Evolutionary conservation across 306 rosid species (phyloP).

Genomic region (Pterocarpus santalinus): DNA sequence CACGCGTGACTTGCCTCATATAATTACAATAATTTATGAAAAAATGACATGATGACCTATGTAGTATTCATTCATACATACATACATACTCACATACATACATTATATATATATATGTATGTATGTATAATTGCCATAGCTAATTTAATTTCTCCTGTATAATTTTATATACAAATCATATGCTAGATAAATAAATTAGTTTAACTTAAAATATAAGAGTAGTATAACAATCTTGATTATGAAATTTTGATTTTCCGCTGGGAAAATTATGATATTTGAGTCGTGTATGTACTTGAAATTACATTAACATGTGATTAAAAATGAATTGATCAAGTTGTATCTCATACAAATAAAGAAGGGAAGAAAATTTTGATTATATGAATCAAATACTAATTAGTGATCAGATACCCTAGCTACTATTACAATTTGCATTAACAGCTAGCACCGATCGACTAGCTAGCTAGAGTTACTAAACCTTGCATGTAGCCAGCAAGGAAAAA

Average conservation of each 20-base stretch:
- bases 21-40: no score
- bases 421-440: no score
- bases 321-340: background rate
- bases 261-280: slow-evolving; percentile 1
- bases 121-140: background rate
- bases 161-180: background rate
- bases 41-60: background rate
- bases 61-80: no score
- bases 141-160: slow-evolving; percentile 1
- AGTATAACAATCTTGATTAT: background rate
- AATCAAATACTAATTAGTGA: background rate
- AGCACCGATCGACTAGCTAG: no score
- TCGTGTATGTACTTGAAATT: no score
- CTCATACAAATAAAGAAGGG: background rate
- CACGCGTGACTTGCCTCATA: background rate
- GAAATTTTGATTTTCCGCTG: background rate
- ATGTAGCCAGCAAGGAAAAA: background rate
- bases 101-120: no score
- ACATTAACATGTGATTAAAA: background rate
- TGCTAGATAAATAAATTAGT: background rate
- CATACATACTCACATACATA: no score
- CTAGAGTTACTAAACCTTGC: no score
- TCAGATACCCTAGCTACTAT: slow-evolving; percentile 1
- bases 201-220: background rate
- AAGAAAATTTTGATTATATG: background rate